These are phyloP conservation scores for Pseudogymnoascus sp. DNA, from an alignment of 2,329 filamentous ascomycete genomes.

Conservation along the genomic window DNA sequence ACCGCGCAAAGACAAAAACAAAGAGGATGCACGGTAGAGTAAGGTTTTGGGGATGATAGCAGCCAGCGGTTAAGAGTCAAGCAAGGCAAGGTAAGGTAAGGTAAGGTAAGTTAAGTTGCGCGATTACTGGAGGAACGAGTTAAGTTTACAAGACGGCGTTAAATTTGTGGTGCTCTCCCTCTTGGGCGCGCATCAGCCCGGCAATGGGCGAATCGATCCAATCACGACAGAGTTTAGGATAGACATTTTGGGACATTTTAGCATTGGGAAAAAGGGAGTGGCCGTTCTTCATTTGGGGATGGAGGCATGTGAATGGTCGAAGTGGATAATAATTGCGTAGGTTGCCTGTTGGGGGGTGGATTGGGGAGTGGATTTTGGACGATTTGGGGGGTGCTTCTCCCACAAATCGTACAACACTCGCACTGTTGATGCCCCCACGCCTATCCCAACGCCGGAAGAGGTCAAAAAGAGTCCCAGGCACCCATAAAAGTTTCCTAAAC, in stretches of 20 bases:
- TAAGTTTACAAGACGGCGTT: background rate
- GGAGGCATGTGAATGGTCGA: conserved; percentile 5
- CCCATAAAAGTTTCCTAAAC: conserved; percentile 52
- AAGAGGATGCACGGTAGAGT: too few relatives aligned
- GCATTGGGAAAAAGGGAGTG: conserved; percentile 1
- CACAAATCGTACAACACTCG: conserved; percentile 71
- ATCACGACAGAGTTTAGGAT: background rate
- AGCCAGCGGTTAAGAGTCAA: background rate
- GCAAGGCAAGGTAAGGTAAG: too few relatives aligned
- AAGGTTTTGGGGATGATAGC: background rate
- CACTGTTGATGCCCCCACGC: conserved; percentile 67
- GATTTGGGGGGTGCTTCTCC: conserved; percentile 38
- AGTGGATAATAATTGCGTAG: background rate
- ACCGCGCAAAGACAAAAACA: conserved; percentile 2
- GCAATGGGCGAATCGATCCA: background rate
- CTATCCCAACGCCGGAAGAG: conserved; percentile 71
- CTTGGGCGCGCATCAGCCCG: background rate
- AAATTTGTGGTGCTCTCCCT: background rate
- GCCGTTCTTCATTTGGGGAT: conserved; percentile 2
- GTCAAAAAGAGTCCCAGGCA: conserved; percentile 68
- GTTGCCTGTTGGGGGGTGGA: background rate
- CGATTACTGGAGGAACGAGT: background rate
- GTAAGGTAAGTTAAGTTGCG: background rate
- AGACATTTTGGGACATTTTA: background rate
- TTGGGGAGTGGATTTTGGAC: background rate